Evolutionary conservation across 345 rosid species (phyloP).

Genomic region (Boechera stricta): DNA sequence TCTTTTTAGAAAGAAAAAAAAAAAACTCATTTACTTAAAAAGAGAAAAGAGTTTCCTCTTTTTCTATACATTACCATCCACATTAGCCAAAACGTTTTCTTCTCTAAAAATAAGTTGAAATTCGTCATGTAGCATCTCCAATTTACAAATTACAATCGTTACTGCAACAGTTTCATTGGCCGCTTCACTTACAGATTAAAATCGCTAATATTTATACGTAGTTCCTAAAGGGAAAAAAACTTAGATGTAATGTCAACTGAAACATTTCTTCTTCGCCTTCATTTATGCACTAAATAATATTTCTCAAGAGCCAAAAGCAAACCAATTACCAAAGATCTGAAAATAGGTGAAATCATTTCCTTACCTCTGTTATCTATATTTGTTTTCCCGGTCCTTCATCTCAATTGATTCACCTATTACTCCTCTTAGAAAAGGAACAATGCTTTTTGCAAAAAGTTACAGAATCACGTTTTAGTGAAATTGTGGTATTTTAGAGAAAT

Average conservation of each 20-base stretch:
- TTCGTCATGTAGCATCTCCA: no score
- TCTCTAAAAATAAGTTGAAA: not conserved
- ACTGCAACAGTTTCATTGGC: not conserved
- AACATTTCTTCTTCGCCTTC: not conserved
- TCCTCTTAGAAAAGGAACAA: not conserved
- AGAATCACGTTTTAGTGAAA: not conserved
- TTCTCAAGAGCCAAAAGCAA: not conserved
- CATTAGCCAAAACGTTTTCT: no score
- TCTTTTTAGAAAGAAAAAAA: no score
- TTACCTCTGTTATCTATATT: not conserved
- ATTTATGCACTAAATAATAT: not conserved
- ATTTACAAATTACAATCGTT: not conserved
- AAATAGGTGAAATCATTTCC: not conserved
- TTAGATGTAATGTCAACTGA: not conserved
- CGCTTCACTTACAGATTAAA: not conserved
- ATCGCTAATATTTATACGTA: no score
- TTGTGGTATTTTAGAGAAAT: not conserved
- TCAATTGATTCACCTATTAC: not conserved
- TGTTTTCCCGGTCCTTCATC: not conserved
- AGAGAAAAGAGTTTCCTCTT: not conserved
- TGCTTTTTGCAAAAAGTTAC: not conserved
- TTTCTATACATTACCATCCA: not conserved
- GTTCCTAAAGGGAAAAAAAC: no score
- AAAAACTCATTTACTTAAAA: no score
- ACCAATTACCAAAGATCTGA: not conserved